Evolutionary conservation across 768 basidiomycete species (phyloP), one percentile per base, ranked within the genome.

Genomic region (Obba rivulosa): DNA sequence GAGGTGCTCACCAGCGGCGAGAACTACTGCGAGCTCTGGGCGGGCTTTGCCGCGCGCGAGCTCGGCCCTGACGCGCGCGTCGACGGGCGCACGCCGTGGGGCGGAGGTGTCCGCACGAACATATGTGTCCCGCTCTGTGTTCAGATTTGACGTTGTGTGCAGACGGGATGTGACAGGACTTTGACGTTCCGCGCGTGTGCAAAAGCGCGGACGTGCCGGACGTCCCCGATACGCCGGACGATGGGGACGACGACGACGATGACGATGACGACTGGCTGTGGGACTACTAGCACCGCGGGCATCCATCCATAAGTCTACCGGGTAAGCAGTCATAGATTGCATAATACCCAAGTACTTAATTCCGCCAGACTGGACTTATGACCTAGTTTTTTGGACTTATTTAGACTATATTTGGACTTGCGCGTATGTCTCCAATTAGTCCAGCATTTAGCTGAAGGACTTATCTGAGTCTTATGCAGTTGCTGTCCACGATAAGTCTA

Each of bases 1-100:
- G 72, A 90, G 63, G 69, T 88, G 38, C 76, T 96, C 50, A 97
- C 95, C 3, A 89, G 83, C 13, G 95, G 95, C 3, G 90, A 92
- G 78, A 99, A 99, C 75, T 72, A 75, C 57, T 99, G 95, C 66
- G 73, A 74, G 13, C 67, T 99, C 54, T 97, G 92, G 93, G 69
- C 75, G 49, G 90, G 81, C 37, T 99, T 97, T 63, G 77, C 89
- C 5, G 68, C 77, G 56, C 76, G 90, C 31, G 95, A 95, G 1
- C 67, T 98, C 41, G 94, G 94, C 3, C 62, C 70, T 10, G 83
- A 92, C 57, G 89, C 95, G 3, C 68, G 55, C 14, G 79, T 97
- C 35, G 69, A 78, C 24, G 86, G 89, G 44, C 71, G 77, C 50
- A 90, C 89, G 8, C 92, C 92, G 16, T 96, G 93, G 93, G 93